Evolutionary conservation across 176 grass and related monocot genomes (phyloP), one percentile per base, ranked within the genome.

Genomic region (Triticum dicoccoides): DNA sequence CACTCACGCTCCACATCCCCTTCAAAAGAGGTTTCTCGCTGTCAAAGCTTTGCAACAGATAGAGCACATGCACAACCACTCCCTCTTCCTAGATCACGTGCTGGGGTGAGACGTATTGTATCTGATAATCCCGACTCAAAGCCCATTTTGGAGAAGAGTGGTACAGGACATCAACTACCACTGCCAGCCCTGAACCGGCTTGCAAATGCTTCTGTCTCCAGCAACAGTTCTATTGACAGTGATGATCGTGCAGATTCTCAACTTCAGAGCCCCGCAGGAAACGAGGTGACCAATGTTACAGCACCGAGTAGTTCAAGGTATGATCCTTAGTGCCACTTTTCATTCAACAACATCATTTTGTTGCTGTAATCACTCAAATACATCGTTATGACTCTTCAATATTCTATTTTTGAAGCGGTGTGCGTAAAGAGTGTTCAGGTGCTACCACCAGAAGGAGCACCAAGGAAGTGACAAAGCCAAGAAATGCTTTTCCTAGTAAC

Each of bases 1-100:
- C 92, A 96, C 77, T 96, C 97, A 88, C 93, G 92, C 38, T 89
- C 94, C 44, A 91, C 97, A 87, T 99, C 97, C 29, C 97, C 97
- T 75, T 92, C 92, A 32, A 96, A 87, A 76, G 88, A 96, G 82
- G 97, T 99, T 74, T 89, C 94, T 73, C 92, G 94, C 42, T 96
- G 97, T 89, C 97, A 99, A 89, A 99, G 94, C 87, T 99, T 99
- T 89, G 90, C 93, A 47, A 92, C 81, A 80, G 91, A 89, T 76
- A 93, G 97, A 75, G 88, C 92, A 41, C 86, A 72, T 77, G 77
- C 93, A 61, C 97, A 96, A 8, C 94, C 94, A 76, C 97, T 99
- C 79, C 97, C 97, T 85, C 92, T 99, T 87, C 97, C 97, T 85
- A 81, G 69, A 84, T 78, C 85, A 71, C 71, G n/a, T 62, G 82